Base-by-base conservation (phyloP, 2,329 filamentous ascomycete species). In the Drechslerella coelobrocha region DNA sequence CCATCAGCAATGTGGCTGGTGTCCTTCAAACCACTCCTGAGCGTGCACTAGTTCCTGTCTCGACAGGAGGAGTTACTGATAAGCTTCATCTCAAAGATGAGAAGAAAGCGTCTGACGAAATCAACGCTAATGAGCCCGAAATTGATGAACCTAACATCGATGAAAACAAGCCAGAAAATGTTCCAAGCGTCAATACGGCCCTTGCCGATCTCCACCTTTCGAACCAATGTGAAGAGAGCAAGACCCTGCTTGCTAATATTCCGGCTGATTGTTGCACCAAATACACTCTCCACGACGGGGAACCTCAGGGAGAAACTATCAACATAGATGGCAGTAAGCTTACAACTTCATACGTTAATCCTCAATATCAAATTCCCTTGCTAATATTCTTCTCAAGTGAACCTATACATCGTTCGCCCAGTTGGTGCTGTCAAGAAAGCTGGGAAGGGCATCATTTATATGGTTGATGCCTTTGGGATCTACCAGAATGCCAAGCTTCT, bases 401-500 rank as follows among this genome's bases (percentile, higher is more conserved):
- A 82, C 2, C 83, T 79, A 48, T 86, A 86, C 77, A 75, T 86
- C 9, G 82, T 84, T 9, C 80, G 79, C 5, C 81, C 84, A 60
- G 78, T 76, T 39, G 78, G 81, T 75, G 77, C 80, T 69, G 21
- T 21, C 26, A 79, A 78, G 6, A 60, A 61, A 57, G 76, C 78
- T 24, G 62, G 73, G 10, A 74, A 62, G 26, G 83, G 79, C 31
- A 78, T 85, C 71, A 77, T 85, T 14, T 79, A 80, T 75, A 65
- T 84, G 39, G 80, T 81, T 12, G 84, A 85, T 69, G 79, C 84
- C 65, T 78, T 83, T 59, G 81, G 83, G 71, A 81, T 84, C 77
- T 84, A 82, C 82, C 81, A 84, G 69, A 87, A 89, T 78, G 80
- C 81, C 76, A 79, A 88, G 79, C 81, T 89, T 10, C 24, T 52